Conservation (phyloP, 2,329 filamentous ascomycete genomes). For the Elsinoe perseae region DNA sequence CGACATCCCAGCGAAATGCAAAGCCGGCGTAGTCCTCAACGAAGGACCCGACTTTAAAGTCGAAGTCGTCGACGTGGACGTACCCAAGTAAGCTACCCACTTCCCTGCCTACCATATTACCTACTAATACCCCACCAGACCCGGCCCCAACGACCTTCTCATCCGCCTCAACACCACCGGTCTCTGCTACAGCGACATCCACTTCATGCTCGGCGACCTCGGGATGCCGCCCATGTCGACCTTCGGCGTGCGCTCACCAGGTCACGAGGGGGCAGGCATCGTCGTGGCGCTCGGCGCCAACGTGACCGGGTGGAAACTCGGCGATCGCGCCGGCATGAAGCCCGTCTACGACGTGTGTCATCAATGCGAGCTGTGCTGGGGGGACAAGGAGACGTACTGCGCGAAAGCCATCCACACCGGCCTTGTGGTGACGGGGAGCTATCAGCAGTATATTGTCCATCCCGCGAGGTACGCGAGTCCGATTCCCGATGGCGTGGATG, state of each 20-base stretch:
- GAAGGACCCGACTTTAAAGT: constrained; percentile 44
- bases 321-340: constrained; percentile 48
- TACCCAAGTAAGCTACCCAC: constrained; percentile 34
- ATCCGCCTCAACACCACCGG: constrained; percentile 52
- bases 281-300: constrained; percentile 50
- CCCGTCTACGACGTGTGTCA: constrained; percentile 47
- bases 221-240: constrained; percentile 40
- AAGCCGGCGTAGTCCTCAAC: constrained; percentile 45
- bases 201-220: constrained; percentile 51
- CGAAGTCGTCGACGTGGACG: constrained; percentile 42
- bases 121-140: neutral
- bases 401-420: constrained; percentile 40
- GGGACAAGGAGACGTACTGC: constrained; percentile 49
- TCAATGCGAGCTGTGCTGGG: constrained; percentile 44
- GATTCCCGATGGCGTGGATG: constrained; percentile 49
- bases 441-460: constrained; percentile 52
- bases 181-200: constrained; percentile 51
- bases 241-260: constrained; percentile 36
- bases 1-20: constrained; percentile 43
- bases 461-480: constrained; percentile 48
- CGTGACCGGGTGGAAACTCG: constrained; percentile 47
- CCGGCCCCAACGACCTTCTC: constrained; percentile 48
- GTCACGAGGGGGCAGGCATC: constrained; percentile 52
- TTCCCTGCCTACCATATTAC: neutral
- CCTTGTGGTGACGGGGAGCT: constrained; percentile 41